Conservation (phyloP, 2,329 filamentous ascomycete species). For the Pyricularia grisea region DNA sequence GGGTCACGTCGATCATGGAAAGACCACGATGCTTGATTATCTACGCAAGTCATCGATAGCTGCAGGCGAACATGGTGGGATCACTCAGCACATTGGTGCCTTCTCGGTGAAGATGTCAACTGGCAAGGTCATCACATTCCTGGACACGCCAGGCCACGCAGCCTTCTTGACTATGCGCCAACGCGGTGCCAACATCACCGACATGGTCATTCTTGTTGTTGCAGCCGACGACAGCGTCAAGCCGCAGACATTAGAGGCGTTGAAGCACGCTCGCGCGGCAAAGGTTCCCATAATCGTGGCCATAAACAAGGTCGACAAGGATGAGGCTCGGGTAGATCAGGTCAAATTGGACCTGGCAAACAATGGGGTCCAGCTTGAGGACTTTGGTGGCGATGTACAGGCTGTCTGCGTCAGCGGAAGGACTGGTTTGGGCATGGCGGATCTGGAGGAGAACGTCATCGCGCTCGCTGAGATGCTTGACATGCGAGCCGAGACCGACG, state of each 20-base stretch:
- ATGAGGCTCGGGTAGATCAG: slow-evolving; percentile 66
- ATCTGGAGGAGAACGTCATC: slow-evolving; percentile 84
- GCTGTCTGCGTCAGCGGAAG: slow-evolving; percentile 87
- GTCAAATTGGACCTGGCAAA: slow-evolving; percentile 82
- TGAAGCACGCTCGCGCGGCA: slow-evolving; percentile 82
- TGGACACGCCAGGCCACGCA: slow-evolving; percentile 93
- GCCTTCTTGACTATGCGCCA: slow-evolving; percentile 95
- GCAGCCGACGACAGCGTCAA: slow-evolving; percentile 96
- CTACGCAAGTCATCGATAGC: slow-evolving; percentile 88
- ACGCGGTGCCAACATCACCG: slow-evolving; percentile 88
- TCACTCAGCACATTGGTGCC: slow-evolving; percentile 96
- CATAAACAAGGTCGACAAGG: slow-evolving; percentile 94
- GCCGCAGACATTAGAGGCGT: slow-evolving; percentile 90
- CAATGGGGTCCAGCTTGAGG: slow-evolving; percentile 84
- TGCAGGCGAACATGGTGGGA: slow-evolving; percentile 87
- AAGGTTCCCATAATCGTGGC: slow-evolving; percentile 95
- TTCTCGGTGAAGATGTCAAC: slow-evolving; percentile 84
- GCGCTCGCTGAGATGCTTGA: slow-evolving; percentile 85
- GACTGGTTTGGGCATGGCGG: slow-evolving; percentile 83
- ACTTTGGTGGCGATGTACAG: slow-evolving; percentile 90
- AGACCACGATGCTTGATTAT: slow-evolving; percentile 92
- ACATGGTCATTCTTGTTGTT: slow-evolving; percentile 92
- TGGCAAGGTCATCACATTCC: slow-evolving; percentile 87
- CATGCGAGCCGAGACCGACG: slow-evolving; percentile 68
- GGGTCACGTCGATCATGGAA: slow-evolving; percentile 98